These are phyloP conservation scores for Globisporangium viniferum DNA, from an alignment of 352 stramenopile species.

Conservation along the genomic window DNA sequence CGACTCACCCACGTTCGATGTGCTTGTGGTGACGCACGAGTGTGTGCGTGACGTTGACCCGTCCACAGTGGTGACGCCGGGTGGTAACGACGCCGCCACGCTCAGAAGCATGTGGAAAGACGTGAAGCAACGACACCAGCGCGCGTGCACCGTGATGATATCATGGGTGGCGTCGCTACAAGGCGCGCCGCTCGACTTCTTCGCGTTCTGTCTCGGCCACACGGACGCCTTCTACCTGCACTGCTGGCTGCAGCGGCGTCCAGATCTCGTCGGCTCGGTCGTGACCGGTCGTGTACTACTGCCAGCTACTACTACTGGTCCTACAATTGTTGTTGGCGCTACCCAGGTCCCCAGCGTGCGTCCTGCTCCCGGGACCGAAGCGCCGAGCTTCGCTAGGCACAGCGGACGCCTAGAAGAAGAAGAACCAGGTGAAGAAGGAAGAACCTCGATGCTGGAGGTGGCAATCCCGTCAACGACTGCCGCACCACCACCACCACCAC, in stretches of 20 bases:
- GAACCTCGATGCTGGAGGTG: too few species aligned
- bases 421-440: neutral
- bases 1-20: neutral
- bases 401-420: neutral
- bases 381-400: too few species aligned
- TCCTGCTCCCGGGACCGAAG: too few species aligned
- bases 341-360: neutral
- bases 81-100: neutral
- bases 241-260: slow-evolving; percentile 4
- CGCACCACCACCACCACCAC: too few species aligned
- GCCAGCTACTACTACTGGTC: too few species aligned
- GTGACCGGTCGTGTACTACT: neutral
- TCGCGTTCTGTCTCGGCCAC: neutral
- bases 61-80: neutral
- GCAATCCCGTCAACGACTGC: too few species aligned
- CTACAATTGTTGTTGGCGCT: neutral
- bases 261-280: neutral
- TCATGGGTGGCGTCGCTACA: too few species aligned
- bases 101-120: neutral
- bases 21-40: neutral
- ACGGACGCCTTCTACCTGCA: neutral
- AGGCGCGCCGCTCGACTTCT: neutral
- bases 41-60: neutral
- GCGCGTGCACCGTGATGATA: neutral
- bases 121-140: neutral